Conservation (phyloP, 768 basidiomycete species). For the Podaxis sp. region DNA sequence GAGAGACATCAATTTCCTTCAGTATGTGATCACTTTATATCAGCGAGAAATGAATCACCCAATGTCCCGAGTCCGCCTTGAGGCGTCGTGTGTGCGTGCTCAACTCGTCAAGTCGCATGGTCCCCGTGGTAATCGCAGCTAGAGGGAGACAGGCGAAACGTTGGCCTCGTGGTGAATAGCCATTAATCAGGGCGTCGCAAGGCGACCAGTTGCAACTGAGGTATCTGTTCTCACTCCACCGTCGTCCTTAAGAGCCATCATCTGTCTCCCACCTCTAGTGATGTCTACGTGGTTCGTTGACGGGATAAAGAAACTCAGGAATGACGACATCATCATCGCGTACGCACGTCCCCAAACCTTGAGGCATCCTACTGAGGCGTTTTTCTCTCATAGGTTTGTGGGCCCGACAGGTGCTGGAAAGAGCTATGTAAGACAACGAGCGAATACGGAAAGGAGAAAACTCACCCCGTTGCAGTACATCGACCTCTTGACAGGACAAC, state of each 20-base stretch:
- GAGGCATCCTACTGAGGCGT: not conserved
- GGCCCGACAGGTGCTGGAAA: conserved; percentile 12
- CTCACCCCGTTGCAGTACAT: conserved; percentile 3
- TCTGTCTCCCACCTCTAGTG: not conserved
- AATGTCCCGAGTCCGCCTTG: too few species aligned
- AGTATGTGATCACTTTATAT: too few species aligned
- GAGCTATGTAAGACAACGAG: conserved; percentile 2
- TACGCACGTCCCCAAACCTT: not conserved
- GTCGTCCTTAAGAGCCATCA: not conserved
- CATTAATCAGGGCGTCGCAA: not conserved
- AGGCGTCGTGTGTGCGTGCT: not conserved
- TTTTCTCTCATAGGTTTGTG: not conserved
- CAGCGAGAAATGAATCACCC: too few species aligned
- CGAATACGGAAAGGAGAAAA: not conserved
- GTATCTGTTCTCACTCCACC: not conserved
- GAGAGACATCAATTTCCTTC: too few species aligned
- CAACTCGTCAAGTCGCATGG: not conserved
- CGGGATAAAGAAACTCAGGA: conserved; percentile 8
- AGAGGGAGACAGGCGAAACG: not conserved
- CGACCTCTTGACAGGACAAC: conserved; percentile 11
- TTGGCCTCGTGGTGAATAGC: not conserved
- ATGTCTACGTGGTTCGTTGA: conserved; percentile 14
- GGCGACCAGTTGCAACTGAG: not conserved
- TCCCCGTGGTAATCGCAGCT: not conserved
- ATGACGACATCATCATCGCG: conserved; percentile 12